Conservation (phyloP, 2,329 filamentous ascomycete genomes). For the Trichophyton mentagrophytes region DNA sequence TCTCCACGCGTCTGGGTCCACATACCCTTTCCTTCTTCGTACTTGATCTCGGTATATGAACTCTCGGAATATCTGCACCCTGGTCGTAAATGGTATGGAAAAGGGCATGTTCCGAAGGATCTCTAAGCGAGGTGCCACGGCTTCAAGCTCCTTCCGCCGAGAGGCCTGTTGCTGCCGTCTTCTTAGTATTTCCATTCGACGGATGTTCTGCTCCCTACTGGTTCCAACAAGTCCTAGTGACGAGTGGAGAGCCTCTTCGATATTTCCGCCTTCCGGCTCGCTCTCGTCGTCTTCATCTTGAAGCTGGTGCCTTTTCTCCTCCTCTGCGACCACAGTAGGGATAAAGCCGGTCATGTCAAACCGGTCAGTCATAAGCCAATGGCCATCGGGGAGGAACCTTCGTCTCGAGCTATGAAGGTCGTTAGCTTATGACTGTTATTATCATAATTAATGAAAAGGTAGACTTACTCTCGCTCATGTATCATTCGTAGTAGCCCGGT, state of each 20-base stretch:
- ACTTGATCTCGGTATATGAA: conserved; percentile 77
- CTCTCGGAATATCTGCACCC: conserved; percentile 84
- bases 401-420: conserved; percentile 50
- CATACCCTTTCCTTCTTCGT: conserved; percentile 53
- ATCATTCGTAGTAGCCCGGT: conserved; percentile 73
- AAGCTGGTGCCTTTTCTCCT: conserved; percentile 61
- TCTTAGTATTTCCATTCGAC: conserved; percentile 49
- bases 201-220: conserved; percentile 49
- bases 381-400: conserved; percentile 65
- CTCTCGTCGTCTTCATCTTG: conserved; percentile 45
- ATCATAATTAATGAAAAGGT: not conserved
- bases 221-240: conserved; percentile 40
- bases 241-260: conserved; percentile 24
- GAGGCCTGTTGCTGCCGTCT: conserved; percentile 54
- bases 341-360: conserved; percentile 88
- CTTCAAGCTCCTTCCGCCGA: conserved; percentile 58
- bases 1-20: conserved; percentile 66
- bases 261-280: conserved; percentile 26
- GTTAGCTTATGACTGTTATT: not conserved
- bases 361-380: conserved; percentile 85
- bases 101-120: conserved; percentile 95
- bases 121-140: conserved; percentile 74
- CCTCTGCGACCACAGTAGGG: conserved; percentile 71
- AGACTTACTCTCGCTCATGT: conserved; percentile 64
- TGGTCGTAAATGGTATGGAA: conserved; percentile 80